Base-by-base conservation (phyloP, 768 basidiomycete genomes). In the Chiua virens region DNA sequence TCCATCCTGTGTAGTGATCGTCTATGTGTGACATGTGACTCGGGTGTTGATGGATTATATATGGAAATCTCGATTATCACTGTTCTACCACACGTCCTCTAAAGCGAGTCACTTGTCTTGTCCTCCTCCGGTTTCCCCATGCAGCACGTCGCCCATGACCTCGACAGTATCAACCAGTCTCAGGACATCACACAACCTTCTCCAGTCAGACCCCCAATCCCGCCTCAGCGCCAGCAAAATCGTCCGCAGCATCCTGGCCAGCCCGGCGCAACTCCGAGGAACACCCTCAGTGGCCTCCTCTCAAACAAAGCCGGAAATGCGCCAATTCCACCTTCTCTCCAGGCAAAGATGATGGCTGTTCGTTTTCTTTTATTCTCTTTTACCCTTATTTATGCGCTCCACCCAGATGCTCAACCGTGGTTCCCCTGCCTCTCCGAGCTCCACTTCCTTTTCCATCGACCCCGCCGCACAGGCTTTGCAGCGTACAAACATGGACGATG, bases 291-390 rank as follows among this genome's bases (percentile, higher is more conserved):
- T 22, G 69, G 73, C 50, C 72, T 84, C 40, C 77, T 83, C 55
- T 66, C 72, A 38, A 74, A 70, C 71, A 68, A 64, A 50, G 53
- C 67, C 52, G 62, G 73, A 37, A 69, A 79, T 18, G 86, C 86
- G 0, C 86, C 88, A 42, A 89, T 98, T 55, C 95, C 95, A 0
- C 91, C 94, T 0, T 79, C 83, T 41, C 79, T 98, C 40, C 93
- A 94, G 66, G 92, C 90, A 55, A 97, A 93, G 76, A 89, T 98
- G 87, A 90, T 89, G 37, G 90, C 87, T 25, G 92, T 95, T 66
- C 60, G 82, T 76, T 38, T 39, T 14, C 30, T 20, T 13, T 1
- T 23, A 40, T 5, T 10, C 17, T 17, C 18, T 3, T 22, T 39
- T 17, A 8, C 49, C 57, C 45, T 45, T 50, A 64, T 64, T 59